phyloP scores from a whole-genome alignment of 2,329 filamentous ascomycete genomes.

The Hypomyces perniciosus region DNA sequence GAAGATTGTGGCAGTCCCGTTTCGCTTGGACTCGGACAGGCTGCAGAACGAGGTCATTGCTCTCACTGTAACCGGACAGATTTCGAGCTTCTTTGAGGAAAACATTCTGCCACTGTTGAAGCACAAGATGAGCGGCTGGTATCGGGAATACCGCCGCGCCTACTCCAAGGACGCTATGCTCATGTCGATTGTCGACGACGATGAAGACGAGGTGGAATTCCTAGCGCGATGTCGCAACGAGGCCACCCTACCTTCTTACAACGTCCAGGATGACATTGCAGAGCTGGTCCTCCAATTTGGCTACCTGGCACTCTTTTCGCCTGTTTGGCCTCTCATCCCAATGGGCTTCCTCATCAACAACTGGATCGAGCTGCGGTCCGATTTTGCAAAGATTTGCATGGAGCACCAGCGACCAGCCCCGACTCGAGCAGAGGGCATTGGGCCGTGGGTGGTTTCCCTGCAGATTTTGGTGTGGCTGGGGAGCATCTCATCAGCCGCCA shows the following conservation, averaged over 20 bases:
- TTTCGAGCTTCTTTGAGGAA: slow-evolving; percentile 67
- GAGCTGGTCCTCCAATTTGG: slow-evolving; percentile 72
- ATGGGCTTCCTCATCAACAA: slow-evolving; percentile 70
- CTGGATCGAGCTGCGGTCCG: slow-evolving; percentile 70
- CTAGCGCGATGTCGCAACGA: slow-evolving; percentile 59
- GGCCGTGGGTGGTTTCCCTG: slow-evolving; percentile 64
- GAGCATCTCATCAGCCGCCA: slow-evolving; percentile 63
- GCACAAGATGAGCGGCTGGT: slow-evolving; percentile 47
- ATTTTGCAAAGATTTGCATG: slow-evolving; percentile 69
- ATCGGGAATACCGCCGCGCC: slow-evolving; percentile 30
- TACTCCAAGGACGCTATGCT: slow-evolving; percentile 37
- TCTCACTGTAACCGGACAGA: slow-evolving; percentile 65
- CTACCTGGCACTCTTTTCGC: slow-evolving; percentile 66
- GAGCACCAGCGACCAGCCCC: slow-evolving; percentile 68
- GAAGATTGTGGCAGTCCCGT: slow-evolving; percentile 49
- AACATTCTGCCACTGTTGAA: slow-evolving; percentile 64
- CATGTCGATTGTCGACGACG: slow-evolving; percentile 46
- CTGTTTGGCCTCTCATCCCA: slow-evolving; percentile 69
- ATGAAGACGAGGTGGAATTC: slow-evolving; percentile 58
- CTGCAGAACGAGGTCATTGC: slow-evolving; percentile 70
- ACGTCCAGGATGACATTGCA: slow-evolving; percentile 66
- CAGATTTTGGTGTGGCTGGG: slow-evolving; percentile 67
- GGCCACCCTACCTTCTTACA: slow-evolving; percentile 61
- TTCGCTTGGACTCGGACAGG: slow-evolving; percentile 59
- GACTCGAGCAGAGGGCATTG: slow-evolving; percentile 65